Conservation (phyloP, 2,329 filamentous ascomycete genomes). For the Xylariales sp. region DNA sequence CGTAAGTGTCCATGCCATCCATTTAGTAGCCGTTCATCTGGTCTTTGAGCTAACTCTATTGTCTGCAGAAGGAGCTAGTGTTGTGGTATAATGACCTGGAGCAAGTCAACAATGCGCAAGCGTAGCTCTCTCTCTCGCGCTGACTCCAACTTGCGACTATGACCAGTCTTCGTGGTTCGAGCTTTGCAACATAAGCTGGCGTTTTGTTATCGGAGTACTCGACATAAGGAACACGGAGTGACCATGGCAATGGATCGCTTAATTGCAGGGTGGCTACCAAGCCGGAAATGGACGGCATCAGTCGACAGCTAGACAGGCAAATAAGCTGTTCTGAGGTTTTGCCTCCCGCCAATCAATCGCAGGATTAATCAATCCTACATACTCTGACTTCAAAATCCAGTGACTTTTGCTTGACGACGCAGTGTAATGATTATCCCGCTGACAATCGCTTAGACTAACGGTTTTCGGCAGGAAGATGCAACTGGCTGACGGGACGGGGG, state of each 20-base stretch:
- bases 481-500: too few species aligned
- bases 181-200: constrained; percentile 4
- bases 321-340: too few species aligned
- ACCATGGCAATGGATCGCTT: constrained; percentile 5
- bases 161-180: not conserved
- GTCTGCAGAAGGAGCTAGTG: constrained; percentile 53
- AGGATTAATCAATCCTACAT: too few species aligned
- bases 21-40: constrained; percentile 12
- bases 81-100: constrained; percentile 60
- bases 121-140: not conserved
- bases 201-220: constrained; percentile 4
- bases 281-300: too few species aligned
- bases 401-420: too few species aligned
- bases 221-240: constrained; percentile 5
- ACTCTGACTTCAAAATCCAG: too few species aligned
- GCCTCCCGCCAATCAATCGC: too few species aligned
- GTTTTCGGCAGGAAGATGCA: too few species aligned
- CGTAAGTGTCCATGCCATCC: constrained; percentile 38
- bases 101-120: constrained; percentile 27
- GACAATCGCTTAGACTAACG: too few species aligned
- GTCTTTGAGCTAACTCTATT: not conserved
- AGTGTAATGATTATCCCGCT: too few species aligned
- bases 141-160: not conserved
- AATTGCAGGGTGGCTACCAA: not conserved
- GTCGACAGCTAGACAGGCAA: too few species aligned